phyloP scores from a whole-genome alignment of 140 eudicot species.

The Anethum foeniculum region DNA sequence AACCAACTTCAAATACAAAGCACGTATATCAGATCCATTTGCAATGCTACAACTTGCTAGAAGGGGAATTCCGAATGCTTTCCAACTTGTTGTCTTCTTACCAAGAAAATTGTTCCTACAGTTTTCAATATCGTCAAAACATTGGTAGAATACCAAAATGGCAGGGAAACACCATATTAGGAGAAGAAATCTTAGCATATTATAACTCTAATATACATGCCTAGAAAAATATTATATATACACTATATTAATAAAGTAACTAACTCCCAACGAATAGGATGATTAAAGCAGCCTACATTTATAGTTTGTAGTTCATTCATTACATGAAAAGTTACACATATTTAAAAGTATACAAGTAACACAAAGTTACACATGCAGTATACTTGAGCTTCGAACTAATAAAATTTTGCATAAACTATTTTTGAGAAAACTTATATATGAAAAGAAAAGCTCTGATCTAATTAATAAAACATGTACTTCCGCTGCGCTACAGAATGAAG shows the following conservation, averaged over 20 bases:
- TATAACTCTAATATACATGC: neutral
- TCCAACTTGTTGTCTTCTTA: slow-evolving; percentile 44
- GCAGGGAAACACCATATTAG: neutral
- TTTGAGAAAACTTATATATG: neutral
- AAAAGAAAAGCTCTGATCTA: neutral
- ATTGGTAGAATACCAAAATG: neutral
- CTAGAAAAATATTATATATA: neutral
- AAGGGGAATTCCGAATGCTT: slow-evolving; percentile 87
- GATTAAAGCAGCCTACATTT: neutral
- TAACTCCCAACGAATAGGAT: neutral
- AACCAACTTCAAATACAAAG: slow-evolving; percentile 51
- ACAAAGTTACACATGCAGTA: neutral
- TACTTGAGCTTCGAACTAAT: neutral
- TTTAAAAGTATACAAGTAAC: neutral
- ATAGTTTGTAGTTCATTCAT: neutral
- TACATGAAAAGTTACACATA: neutral
- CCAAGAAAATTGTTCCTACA: slow-evolving; percentile 50
- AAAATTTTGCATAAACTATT: neutral
- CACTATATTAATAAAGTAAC: neutral
- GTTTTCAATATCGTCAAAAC: slow-evolving; percentile 12
- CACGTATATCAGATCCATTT: slow-evolving; percentile 71
- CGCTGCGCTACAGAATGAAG: neutral
- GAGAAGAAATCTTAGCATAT: neutral
- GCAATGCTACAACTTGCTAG: slow-evolving; percentile 42
- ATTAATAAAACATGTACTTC: neutral